Conservation (phyloP, 352 stramenopile genomes). For the Pythium utonaiense region DNA sequence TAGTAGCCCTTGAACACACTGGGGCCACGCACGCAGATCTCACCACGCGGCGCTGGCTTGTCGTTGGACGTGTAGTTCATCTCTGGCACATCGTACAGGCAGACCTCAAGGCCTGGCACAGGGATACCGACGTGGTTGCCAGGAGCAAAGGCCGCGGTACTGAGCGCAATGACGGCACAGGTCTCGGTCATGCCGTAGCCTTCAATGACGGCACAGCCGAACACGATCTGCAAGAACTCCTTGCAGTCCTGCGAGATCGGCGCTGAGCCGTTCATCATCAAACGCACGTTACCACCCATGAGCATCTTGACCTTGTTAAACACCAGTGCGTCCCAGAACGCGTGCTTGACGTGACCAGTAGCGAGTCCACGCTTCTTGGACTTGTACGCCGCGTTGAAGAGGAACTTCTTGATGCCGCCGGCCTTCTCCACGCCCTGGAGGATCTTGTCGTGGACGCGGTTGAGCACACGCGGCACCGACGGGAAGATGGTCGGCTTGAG, state of each 20-base stretch:
- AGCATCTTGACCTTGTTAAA: slow-evolving; percentile 87
- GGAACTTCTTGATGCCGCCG: slow-evolving; percentile 37
- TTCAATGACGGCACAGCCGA: slow-evolving; percentile 87
- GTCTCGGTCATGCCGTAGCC: slow-evolving; percentile 95
- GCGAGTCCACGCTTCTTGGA: slow-evolving; percentile 35
- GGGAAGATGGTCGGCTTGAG: slow-evolving; percentile 90
- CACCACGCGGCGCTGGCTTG: slow-evolving; percentile 37
- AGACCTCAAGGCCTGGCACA: slow-evolving; percentile 36
- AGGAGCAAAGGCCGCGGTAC: slow-evolving; percentile 29
- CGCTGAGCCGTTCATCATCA: slow-evolving; percentile 92
- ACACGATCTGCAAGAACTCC: slow-evolving; percentile 90
- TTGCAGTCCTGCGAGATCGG: slow-evolving; percentile 89
- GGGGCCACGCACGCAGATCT: slow-evolving; percentile 52
- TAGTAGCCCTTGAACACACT: slow-evolving; percentile 91
- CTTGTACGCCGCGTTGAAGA: slow-evolving; percentile 44
- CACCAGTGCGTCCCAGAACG: slow-evolving; percentile 90
- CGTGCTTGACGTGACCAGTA: slow-evolving; percentile 37
- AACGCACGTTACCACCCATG: slow-evolving; percentile 77
- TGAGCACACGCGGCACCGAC: slow-evolving; percentile 91
- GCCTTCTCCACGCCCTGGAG: slow-evolving; percentile 42
- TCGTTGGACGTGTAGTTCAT: slow-evolving; percentile 93
- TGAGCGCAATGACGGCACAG: slow-evolving; percentile 74
- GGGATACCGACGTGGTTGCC: slow-evolving; percentile 90
- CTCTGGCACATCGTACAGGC: slow-evolving; percentile 91
- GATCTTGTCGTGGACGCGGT: slow-evolving; percentile 96